phyloP scores from a whole-genome alignment of 2,329 filamentous ascomycete species.

The Neofusicoccum sp. region DNA sequence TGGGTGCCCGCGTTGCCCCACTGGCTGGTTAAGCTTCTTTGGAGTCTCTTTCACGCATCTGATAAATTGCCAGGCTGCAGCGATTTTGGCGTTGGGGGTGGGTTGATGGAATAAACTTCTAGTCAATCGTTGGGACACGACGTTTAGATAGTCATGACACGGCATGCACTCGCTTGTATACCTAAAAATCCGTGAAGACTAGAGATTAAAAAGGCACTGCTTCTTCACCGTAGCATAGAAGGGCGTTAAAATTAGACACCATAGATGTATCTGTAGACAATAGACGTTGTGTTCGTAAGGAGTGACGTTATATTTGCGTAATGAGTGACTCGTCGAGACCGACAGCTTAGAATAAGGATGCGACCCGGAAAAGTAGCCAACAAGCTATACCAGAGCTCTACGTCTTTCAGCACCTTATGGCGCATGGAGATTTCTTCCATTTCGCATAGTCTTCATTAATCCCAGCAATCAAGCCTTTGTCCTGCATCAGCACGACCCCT shows the following conservation, averaged over 20 bases:
- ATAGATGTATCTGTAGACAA: not conserved
- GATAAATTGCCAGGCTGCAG: constrained; percentile 1
- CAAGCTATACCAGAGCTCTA: not conserved
- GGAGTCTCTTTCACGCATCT: not conserved
- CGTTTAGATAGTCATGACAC: constrained; percentile 1
- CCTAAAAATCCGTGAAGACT: not conserved
- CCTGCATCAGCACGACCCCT: constrained; percentile 21
- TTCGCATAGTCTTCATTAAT: not conserved
- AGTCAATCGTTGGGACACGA: not conserved
- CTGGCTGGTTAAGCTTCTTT: constrained; percentile 1
- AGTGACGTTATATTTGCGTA: not conserved
- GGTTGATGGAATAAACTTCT: not conserved
- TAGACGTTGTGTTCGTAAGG: not conserved
- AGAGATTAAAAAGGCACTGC: not conserved
- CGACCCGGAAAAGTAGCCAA: not conserved
- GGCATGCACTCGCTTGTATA: not conserved
- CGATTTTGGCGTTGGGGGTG: not conserved
- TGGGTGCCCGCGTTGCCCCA: constrained; percentile 33
- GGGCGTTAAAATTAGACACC: not conserved
- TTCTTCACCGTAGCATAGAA: not conserved
- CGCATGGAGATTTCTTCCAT: no score
- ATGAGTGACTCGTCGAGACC: not conserved
- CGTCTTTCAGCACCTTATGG: not conserved
- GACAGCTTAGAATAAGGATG: not conserved
- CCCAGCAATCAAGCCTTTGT: not conserved